phyloP scores from a whole-genome alignment of 2,329 filamentous ascomycete species.

The Paracoccidioides brasiliensis region DNA sequence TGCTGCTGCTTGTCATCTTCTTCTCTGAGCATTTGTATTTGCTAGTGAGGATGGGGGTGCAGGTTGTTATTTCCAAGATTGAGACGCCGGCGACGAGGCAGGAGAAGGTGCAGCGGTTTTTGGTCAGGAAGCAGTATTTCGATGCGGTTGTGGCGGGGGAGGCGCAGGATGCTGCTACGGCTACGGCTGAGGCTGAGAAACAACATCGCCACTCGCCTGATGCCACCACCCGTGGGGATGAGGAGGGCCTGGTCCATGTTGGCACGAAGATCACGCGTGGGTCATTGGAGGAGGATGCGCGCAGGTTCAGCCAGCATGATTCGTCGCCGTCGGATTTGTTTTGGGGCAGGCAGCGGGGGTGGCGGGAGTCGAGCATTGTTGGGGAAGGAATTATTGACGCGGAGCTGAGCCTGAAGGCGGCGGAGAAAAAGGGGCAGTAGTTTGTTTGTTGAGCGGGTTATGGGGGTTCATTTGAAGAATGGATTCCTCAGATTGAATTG shows the following conservation, averaged over 20 bases:
- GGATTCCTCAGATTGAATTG: too few relatives aligned
- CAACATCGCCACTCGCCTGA: not conserved
- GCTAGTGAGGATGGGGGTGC: constrained; percentile 58
- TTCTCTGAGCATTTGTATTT: constrained; percentile 84
- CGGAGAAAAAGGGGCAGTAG: constrained; percentile 26
- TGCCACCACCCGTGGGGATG: constrained; percentile 9
- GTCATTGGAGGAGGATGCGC: constrained; percentile 32
- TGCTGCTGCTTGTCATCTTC: constrained; percentile 66
- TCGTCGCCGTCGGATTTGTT: constrained; percentile 26
- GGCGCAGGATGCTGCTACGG: constrained; percentile 12
- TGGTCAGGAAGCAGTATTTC: constrained; percentile 66
- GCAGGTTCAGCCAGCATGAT: constrained; percentile 22
- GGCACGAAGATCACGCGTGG: constrained; percentile 21
- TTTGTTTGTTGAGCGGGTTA: not conserved
- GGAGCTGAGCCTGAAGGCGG: constrained; percentile 10
- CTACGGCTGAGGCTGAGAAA: constrained; percentile 5
- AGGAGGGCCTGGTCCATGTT: constrained; percentile 6
- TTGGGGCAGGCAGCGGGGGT: constrained; percentile 34
- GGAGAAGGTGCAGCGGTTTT: constrained; percentile 67
- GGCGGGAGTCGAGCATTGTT: constrained; percentile 29
- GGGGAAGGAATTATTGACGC: constrained; percentile 30
- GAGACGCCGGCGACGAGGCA: constrained; percentile 79
- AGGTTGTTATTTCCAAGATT: constrained; percentile 60
- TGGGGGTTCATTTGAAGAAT: too few relatives aligned
- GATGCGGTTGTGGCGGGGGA: constrained; percentile 26